These are phyloP conservation scores for Gossypium lobatum DNA, from an alignment of 441 rosid species.

Conservation along the genomic window DNA sequence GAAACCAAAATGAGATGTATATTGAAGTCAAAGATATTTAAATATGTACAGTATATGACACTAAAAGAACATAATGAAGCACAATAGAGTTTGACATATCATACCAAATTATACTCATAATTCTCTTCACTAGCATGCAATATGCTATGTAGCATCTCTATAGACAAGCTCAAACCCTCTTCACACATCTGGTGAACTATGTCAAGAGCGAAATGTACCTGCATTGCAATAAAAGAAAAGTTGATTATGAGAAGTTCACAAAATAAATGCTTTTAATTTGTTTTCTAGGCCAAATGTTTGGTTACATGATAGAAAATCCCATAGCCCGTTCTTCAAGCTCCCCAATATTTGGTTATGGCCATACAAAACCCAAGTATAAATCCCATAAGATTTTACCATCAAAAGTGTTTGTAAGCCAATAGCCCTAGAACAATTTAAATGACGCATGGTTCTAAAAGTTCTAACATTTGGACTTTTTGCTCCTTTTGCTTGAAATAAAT, in stretches of 20 bases:
- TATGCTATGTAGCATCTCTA: slow-evolving; percentile 39
- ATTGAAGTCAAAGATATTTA: not conserved
- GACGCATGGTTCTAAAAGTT: not conserved
- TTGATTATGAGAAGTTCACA: not conserved
- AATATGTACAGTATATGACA: not conserved
- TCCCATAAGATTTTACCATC: not conserved
- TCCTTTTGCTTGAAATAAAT: slow-evolving; percentile 12
- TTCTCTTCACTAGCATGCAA: slow-evolving; percentile 44
- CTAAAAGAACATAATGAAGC: not conserved
- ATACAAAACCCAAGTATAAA: slow-evolving; percentile 1
- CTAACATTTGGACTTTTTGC: not conserved
- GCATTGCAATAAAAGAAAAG: slow-evolving; percentile 19
- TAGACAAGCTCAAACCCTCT: slow-evolving; percentile 42
- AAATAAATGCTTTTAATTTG: not conserved
- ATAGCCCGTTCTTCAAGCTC: slow-evolving; percentile 1
- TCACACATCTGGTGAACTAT: slow-evolving; percentile 57
- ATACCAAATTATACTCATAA: slow-evolving; percentile 66
- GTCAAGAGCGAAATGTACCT: slow-evolving; percentile 79
- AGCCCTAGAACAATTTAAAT: not conserved
- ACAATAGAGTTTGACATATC: slow-evolving; percentile 7
- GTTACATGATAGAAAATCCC: not conserved
- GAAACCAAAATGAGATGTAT: not conserved
- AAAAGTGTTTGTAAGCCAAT: not conserved
- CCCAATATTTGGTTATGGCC: not conserved
- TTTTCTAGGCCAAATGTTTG: not conserved